A percentile compares a stretch with the other conserved stretches of the same genome.
Conservation (phyloP, 78 protist species). For the Dictyostelium capitatum region DNA sequence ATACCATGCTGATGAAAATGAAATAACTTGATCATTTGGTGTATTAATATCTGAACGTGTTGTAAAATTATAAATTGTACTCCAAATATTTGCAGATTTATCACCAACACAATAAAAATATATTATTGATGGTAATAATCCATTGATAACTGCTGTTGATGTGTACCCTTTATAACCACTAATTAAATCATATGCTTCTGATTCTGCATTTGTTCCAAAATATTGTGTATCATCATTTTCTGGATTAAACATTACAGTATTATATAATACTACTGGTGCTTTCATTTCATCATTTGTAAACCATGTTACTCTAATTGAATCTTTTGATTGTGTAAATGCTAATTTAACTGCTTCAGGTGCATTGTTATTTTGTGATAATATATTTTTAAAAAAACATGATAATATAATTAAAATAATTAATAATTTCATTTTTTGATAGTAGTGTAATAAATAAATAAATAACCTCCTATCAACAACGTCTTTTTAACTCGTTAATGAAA, state of each 20-base stretch:
- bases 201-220: too few relatives aligned
- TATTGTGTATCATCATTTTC: not conserved
- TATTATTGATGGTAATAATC: not conserved
- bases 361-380: not conserved
- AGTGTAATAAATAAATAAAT: too few relatives aligned
- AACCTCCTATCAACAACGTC: too few relatives aligned
- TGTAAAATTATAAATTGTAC: slow-evolving; percentile 20
- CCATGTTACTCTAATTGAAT: slow-evolving; percentile 43
- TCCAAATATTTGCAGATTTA: not conserved
- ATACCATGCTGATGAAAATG: slow-evolving; percentile 21
- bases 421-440: too few relatives aligned
- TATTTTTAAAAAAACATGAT: too few relatives aligned
- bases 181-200: too few relatives aligned
- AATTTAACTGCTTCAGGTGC: not conserved
- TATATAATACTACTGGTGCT: slow-evolving; percentile 1
- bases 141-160: not conserved
- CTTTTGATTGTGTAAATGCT: slow-evolving; percentile 2
- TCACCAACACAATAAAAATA: slow-evolving; percentile 61
- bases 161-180: slow-evolving; percentile 22
- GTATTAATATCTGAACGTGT: not conserved
- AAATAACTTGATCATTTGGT: not conserved
- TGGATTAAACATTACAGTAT: not conserved
- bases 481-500: too few relatives aligned
- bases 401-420: too few relatives aligned
- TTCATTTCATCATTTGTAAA: not conserved